These are phyloP conservation scores for Candida caryicola DNA, from an alignment of 805 yeast genomes.

Conservation along the genomic window DNA sequence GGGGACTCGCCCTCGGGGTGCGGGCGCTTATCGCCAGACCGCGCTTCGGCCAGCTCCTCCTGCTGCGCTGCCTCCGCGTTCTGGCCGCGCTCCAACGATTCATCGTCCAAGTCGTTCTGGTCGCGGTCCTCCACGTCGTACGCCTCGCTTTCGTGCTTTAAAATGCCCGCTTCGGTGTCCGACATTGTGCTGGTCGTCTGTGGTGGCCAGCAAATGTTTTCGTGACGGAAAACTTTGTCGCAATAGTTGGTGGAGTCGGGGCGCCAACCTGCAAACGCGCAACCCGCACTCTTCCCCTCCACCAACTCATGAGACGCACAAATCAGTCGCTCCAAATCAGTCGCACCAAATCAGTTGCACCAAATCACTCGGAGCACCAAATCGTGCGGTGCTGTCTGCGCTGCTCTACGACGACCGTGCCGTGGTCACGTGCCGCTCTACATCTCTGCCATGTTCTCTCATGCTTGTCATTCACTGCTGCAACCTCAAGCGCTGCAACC, in stretches of 20 bases:
- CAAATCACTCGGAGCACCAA: too few relatives aligned
- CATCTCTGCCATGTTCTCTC: too few relatives aligned
- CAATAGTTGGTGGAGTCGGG: not conserved
- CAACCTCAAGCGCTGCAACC: too few relatives aligned
- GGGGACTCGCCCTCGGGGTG: slow-evolving; percentile 3
- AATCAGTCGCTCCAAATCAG: too few relatives aligned
- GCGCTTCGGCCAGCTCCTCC: slow-evolving; percentile 6
- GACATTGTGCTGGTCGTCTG: slow-evolving; percentile 3
- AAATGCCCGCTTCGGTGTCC: slow-evolving; percentile 1
- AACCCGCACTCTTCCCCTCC: not conserved
- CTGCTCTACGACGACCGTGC: too few relatives aligned
- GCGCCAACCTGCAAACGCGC: not conserved
- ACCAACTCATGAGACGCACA: too few relatives aligned
- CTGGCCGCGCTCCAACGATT: slow-evolving; percentile 7
- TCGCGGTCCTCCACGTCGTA: slow-evolving; percentile 14
- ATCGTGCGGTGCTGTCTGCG: too few relatives aligned
- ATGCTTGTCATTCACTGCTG: too few relatives aligned
- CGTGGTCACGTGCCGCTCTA: too few relatives aligned
- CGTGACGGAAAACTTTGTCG: not conserved
- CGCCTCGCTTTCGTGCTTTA: slow-evolving; percentile 2
- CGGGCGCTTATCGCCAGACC: not conserved
- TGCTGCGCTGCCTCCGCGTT: slow-evolving; percentile 2
- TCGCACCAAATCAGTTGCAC: too few relatives aligned
- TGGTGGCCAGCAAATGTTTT: not conserved
- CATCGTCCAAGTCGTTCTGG: slow-evolving; percentile 10